Evolutionary conservation across 106 monocot genomes (phyloP).

Genomic region (Dioscorea zingiberensis): DNA sequence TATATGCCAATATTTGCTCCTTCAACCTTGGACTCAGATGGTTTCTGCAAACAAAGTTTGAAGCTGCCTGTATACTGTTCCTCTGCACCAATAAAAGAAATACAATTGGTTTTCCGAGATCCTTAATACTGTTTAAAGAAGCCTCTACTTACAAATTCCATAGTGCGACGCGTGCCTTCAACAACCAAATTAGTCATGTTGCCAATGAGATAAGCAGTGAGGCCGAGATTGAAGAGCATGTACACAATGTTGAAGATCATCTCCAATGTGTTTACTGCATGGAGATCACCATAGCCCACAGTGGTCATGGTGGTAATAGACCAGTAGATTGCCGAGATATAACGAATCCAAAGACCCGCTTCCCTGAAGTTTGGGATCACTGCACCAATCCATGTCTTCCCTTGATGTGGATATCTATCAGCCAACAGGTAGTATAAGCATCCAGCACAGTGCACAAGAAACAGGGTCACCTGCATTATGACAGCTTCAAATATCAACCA

Average conservation of each 20-base stretch:
- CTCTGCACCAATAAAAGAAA: constrained; percentile 51
- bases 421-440: constrained; percentile 88
- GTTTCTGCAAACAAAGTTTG: constrained; percentile 74
- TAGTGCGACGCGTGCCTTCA: constrained; percentile 84
- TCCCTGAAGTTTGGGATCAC: constrained; percentile 76
- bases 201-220: constrained; percentile 88
- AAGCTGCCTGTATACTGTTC: constrained; percentile 74
- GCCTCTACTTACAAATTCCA: constrained; percentile 84
- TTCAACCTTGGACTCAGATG: constrained; percentile 65
- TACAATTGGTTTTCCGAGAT: too few species aligned
- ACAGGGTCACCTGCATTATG: constrained; percentile 69
- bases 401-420: constrained; percentile 63
- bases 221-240: constrained; percentile 92
- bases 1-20: constrained; percentile 82
- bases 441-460: constrained; percentile 75
- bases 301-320: constrained; percentile 92
- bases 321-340: constrained; percentile 88
- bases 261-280: constrained; percentile 78
- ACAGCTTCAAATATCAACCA: background rate
- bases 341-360: constrained; percentile 60
- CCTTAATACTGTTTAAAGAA: too few species aligned
- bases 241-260: constrained; percentile 91
- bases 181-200: constrained; percentile 98
- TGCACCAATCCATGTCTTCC: constrained; percentile 89
- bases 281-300: constrained; percentile 96